Conservation (phyloP, 768 basidiomycete genomes). For the Imleria badia region DNA sequence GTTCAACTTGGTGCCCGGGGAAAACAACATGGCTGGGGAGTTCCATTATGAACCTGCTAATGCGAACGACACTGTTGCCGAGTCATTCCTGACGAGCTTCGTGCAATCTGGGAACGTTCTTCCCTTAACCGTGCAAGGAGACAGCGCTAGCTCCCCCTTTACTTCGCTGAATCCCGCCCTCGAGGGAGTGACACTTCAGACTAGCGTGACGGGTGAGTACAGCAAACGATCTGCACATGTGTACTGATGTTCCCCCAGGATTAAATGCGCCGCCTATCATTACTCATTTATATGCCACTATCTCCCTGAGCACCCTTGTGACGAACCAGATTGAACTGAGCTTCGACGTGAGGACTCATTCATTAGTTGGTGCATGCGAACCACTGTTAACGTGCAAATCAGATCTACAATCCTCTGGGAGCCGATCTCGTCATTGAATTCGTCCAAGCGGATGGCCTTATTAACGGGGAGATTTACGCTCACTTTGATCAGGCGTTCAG, state of each 20-base stretch:
- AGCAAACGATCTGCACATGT: background rate
- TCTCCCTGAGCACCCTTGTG: conserved; percentile 49
- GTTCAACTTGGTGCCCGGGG: conserved; percentile 58
- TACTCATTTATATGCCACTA: conserved; percentile 52
- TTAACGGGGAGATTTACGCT: conserved; percentile 55
- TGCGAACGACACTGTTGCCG: conserved; percentile 63
- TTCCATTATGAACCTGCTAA: conserved; percentile 68
- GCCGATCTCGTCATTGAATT: conserved; percentile 56
- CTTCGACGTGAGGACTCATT: conserved; percentile 48
- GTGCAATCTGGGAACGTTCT: conserved; percentile 51
- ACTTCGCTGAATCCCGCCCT: conserved; percentile 56
- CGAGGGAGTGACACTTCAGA: conserved; percentile 48
- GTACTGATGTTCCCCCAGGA: conserved; percentile 20
- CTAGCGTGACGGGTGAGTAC: conserved; percentile 47
- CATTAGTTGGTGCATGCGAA: background rate
- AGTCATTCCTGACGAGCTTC: conserved; percentile 60
- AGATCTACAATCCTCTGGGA: conserved; percentile 57
- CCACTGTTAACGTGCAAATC: background rate
- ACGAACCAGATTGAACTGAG: conserved; percentile 52
- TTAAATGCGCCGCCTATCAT: conserved; percentile 57
- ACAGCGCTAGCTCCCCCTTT: conserved; percentile 59
- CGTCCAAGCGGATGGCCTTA: conserved; percentile 54
- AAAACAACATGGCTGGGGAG: conserved; percentile 51
- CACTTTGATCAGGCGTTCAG: conserved; percentile 56
- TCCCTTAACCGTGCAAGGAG: conserved; percentile 58